Evolutionary conservation across 495 filamentous ascomycete species (phyloP).

Genomic region (Xylaria acuta): DNA sequence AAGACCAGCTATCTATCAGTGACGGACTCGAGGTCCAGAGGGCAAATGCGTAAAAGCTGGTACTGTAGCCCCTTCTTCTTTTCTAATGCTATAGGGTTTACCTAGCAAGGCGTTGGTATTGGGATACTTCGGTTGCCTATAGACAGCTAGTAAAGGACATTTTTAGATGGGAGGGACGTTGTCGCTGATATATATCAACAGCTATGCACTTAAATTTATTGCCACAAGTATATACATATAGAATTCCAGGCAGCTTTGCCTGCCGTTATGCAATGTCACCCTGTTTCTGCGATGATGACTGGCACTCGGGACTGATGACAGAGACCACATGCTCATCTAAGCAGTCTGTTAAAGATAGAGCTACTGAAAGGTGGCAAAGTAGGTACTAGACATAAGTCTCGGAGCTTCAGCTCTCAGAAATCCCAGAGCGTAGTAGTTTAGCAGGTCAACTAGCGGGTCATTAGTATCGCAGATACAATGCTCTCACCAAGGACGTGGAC

Average conservation of each 20-base stretch:
- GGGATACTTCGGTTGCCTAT: not conserved
- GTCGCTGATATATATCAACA: not conserved
- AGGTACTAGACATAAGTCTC: not conserved
- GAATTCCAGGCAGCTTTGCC: not conserved
- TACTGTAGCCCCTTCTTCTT: not conserved
- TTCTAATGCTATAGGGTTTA: not conserved
- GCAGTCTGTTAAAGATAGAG: not conserved
- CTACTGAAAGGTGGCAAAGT: too few relatives aligned
- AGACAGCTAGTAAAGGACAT: not conserved
- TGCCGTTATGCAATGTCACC: not conserved
- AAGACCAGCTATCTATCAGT: not conserved
- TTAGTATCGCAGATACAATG: constrained; percentile 2
- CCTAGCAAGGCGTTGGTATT: constrained; percentile 7
- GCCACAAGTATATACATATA: constrained; percentile 4
- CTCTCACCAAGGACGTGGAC: not conserved
- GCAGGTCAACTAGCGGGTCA: constrained; percentile 11
- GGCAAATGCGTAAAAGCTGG: not conserved
- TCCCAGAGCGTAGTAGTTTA: not conserved
- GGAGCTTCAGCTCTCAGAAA: not conserved
- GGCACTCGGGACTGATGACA: not conserved
- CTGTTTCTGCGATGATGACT: not conserved
- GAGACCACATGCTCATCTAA: not conserved
- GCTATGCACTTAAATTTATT: not conserved
- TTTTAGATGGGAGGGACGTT: not conserved
- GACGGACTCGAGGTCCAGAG: not conserved